phyloP scores from a whole-genome alignment of 2,329 filamentous ascomycete genomes.

The Xylaria sp. region DNA sequence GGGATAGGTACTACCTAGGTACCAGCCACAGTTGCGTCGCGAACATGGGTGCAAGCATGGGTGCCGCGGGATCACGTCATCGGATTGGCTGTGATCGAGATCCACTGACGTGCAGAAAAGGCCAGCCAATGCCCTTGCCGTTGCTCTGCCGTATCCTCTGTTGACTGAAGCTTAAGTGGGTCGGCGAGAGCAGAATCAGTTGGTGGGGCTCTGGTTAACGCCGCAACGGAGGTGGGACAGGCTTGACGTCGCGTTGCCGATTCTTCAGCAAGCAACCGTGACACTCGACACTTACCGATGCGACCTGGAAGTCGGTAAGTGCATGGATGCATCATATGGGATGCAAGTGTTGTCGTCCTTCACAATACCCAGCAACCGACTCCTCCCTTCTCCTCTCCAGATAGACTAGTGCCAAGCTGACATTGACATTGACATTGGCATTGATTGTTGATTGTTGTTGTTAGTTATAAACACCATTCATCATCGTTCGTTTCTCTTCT shows the following conservation, averaged over 20 bases:
- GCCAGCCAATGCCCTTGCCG: conserved; percentile 57
- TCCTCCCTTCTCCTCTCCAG: conserved; percentile 5
- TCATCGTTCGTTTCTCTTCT: conserved; percentile 26
- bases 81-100: conserved; percentile 39
- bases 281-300: not conserved
- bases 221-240: conserved; percentile 24
- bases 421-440: conserved; percentile 1
- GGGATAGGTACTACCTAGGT: too few relatives aligned
- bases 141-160: conserved; percentile 68
- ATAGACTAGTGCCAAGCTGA: not conserved
- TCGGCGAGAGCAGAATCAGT: conserved; percentile 41
- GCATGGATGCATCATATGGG: not conserved
- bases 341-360: not conserved
- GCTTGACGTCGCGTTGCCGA: conserved; percentile 30
- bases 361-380: conserved; percentile 10
- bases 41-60: conserved; percentile 40
- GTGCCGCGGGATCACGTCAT: conserved; percentile 43
- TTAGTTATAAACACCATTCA: conserved; percentile 17
- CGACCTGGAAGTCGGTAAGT: not conserved
- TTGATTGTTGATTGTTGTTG: conserved; percentile 30
- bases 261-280: conserved; percentile 13
- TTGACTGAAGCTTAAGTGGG: conserved; percentile 54
- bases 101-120: conserved; percentile 27
- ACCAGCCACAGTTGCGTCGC: conserved; percentile 30
- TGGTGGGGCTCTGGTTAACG: conserved; percentile 33